A percentile compares a stretch with the other conserved stretches of the same genome.
Conservation (phyloP, 2,329 filamentous ascomycete genomes). For the Rutstroemia sp. region DNA sequence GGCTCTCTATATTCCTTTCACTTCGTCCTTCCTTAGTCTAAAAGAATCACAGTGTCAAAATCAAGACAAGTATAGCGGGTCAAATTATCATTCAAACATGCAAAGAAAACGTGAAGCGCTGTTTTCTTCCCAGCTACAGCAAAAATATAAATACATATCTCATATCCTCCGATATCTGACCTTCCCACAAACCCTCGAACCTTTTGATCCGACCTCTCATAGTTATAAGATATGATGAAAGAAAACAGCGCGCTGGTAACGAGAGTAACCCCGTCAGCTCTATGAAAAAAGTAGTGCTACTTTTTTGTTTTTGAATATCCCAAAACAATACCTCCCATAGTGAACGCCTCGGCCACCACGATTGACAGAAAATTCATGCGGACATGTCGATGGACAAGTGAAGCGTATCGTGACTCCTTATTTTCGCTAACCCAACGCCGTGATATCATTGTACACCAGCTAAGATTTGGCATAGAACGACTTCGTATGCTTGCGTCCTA, state of each 20-base stretch:
- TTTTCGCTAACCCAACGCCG: constrained; percentile 22
- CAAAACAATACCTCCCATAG: constrained; percentile 10
- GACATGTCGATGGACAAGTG: constrained; percentile 11
- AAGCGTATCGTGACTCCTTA: constrained; percentile 6
- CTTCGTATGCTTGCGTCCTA: constrained; percentile 22
- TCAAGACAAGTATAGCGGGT: too few species aligned
- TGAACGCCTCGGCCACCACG: constrained; percentile 18
- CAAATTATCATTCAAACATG: neutral
- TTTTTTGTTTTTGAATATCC: constrained; percentile 11
- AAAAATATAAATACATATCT: constrained; percentile 8
- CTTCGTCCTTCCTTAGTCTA: neutral
- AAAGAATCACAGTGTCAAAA: neutral
- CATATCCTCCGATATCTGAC: neutral
- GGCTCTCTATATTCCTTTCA: too few species aligned
- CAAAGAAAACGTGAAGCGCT: neutral
- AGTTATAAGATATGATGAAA: constrained; percentile 7
- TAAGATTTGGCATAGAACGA: constrained; percentile 19
- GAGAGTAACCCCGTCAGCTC: constrained; percentile 11
- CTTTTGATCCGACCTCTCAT: constrained; percentile 3
- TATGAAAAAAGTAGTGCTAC: constrained; percentile 12
- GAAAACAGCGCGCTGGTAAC: constrained; percentile 3
- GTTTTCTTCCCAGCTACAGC: neutral
- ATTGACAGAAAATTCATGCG: constrained; percentile 11
- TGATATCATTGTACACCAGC: constrained; percentile 20
- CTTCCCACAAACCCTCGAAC: neutral